Conservation (phyloP, 106 monocot genomes). For the Narthecium ossifragum region DNA sequence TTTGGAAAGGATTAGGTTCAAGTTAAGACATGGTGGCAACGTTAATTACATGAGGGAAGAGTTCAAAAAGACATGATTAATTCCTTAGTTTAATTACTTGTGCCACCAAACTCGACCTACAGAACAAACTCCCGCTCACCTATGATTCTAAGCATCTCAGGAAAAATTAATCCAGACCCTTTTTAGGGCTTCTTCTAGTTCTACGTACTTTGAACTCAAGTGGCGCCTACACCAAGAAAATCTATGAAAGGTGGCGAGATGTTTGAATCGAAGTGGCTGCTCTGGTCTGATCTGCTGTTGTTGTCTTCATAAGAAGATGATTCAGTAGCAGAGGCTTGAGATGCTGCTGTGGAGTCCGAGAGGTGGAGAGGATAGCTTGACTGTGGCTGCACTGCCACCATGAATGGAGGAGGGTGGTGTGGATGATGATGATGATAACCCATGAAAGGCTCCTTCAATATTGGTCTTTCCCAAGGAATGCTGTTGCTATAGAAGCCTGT, state of each 20-base stretch:
- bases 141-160: too few species aligned
- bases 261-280: constrained; percentile 11
- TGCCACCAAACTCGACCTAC: too few species aligned
- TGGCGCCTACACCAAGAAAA: constrained; percentile 92
- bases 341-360: constrained; percentile 6
- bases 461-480: constrained; percentile 2
- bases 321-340: constrained; percentile 11
- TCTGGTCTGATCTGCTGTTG: constrained; percentile 4
- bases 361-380: neutral
- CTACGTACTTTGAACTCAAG: constrained; percentile 11
- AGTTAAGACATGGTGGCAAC: too few species aligned
- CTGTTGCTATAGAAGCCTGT: neutral
- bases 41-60: too few species aligned
- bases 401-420: constrained; percentile 29
- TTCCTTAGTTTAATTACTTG: too few species aligned
- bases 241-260: constrained; percentile 71
- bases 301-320: constrained; percentile 17
- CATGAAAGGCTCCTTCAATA: constrained; percentile 5
- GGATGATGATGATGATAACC: constrained; percentile 22
- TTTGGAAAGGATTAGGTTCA: too few species aligned
- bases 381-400: constrained; percentile 38
- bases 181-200: neutral
- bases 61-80: too few species aligned
- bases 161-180: neutral
- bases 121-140: too few species aligned